Percentiles rank a stretch among this genome's conserved stretches.
These are phyloP conservation scores for Nepenthes mirabilis DNA, from an alignment of 148 eudicot species.

Conservation along the genomic window DNA sequence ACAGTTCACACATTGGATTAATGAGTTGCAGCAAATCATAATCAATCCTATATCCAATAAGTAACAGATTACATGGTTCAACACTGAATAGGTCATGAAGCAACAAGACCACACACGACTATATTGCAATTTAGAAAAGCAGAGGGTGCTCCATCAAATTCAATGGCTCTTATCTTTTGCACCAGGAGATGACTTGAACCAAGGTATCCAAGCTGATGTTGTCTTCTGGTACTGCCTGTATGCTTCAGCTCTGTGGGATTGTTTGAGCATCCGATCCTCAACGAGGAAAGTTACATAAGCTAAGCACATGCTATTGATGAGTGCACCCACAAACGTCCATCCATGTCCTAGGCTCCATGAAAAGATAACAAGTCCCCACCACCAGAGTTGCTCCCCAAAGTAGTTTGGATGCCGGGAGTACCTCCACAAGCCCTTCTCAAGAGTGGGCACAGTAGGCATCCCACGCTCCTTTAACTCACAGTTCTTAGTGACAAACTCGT, in stretches of 20 bases:
- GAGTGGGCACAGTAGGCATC: slow-evolving; percentile 32
- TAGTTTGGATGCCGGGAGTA: slow-evolving; percentile 92
- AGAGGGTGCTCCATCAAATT: background rate
- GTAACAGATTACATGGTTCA: too few species aligned
- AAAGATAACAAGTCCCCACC: slow-evolving; percentile 87
- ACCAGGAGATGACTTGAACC: slow-evolving; percentile 50
- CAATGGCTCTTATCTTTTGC: slow-evolving; percentile 42
- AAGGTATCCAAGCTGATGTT: slow-evolving; percentile 85
- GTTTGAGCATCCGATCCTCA: slow-evolving; percentile 63
- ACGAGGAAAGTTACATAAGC: slow-evolving; percentile 77
- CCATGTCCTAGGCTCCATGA: slow-evolving; percentile 61
- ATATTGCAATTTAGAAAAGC: background rate
- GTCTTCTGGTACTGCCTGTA: slow-evolving; percentile 63
- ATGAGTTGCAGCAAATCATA: too few species aligned
- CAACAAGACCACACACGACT: too few species aligned
- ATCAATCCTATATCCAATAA: too few species aligned
- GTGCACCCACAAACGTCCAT: slow-evolving; percentile 53
- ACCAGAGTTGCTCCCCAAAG: slow-evolving; percentile 96
- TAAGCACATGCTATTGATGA: slow-evolving; percentile 60
- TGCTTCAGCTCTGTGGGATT: slow-evolving; percentile 52
- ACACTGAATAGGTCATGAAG: too few species aligned
- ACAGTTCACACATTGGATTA: too few species aligned
- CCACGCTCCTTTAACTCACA: slow-evolving; percentile 36
- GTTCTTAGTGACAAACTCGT: slow-evolving; percentile 39
- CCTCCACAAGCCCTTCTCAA: slow-evolving; percentile 67